Base-by-base conservation (phyloP, 176 grass and related monocot species). In the Puccinellia tenuiflora region DNA sequence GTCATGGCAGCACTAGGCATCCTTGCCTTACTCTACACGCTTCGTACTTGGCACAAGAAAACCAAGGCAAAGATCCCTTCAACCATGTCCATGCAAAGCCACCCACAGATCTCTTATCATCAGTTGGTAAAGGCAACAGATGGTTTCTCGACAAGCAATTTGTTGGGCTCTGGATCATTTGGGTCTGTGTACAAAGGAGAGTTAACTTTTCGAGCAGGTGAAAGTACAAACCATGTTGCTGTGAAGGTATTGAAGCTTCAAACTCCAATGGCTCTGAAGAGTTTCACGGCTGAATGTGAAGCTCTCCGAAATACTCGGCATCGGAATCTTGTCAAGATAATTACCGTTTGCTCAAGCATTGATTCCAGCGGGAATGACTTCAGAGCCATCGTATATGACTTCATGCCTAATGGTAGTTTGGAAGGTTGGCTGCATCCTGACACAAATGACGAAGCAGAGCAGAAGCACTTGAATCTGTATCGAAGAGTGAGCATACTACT, bases 231-330 rank as follows among this genome's bases (percentile, higher is more conserved):
- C 1, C 11, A 30, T 37, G 45, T 84, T 42, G 54, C 85, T 54
- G 43, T 87, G 18, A 82, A 87, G 55, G 85, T 82, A 5, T 12
- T 87, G 0, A 82, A 82, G 30, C 68, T 64, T 18, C 52, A 81
- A 37, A 56, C 45, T 29, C 71, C 42, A 30, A 43, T 22, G 15
- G 57, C 68, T 0, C 21, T 63, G 5, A 77, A 33, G 10, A 83
- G 55, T 76, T 88, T 83, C 30, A 21, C 17, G 7, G 42, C 56
- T 3, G 79, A 88, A 88, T 88, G 70, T 31, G 45, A 88, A 77
- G 53, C 69, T 1, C 47, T 82, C 30, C 42, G 37, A 62, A 81
- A 73, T 9, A 1, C 74, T 3, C 25, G 52, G 12, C 85, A 86
- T 14, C 75, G 77, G 3, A 86, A 81, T 39, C 76, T 85, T 40